Conservation (phyloP, 2,329 filamentous ascomycete species). For the Colletotrichum aenigma region DNA sequence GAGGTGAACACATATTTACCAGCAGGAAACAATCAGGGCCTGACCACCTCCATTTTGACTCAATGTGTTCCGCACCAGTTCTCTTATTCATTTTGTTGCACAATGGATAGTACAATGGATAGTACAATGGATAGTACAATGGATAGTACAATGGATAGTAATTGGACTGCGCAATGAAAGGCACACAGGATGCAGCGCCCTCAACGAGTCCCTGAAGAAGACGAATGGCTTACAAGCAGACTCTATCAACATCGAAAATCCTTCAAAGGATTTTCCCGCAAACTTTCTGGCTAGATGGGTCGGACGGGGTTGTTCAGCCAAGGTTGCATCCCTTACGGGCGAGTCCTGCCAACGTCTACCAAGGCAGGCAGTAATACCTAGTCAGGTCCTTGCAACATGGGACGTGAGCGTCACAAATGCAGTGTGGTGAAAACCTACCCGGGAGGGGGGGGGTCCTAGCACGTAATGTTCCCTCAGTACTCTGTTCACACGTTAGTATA, state of each 20-base stretch:
- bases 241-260: background rate
- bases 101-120: background rate
- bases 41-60: background rate
- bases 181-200: background rate
- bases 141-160: background rate
- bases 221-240: background rate
- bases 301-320: background rate
- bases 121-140: background rate
- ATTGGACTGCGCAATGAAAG: background rate
- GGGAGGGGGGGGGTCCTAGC: no score
- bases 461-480: no score
- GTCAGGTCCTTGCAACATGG: background rate
- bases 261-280: background rate
- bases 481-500: no score
- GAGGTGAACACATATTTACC: background rate
- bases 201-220: background rate
- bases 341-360: background rate
- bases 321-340: background rate
- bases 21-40: background rate
- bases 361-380: background rate
- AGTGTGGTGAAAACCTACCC: background rate
- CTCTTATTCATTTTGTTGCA: background rate
- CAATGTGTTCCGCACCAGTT: background rate
- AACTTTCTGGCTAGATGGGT: background rate
- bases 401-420: background rate